Conservation (phyloP, 2,329 filamentous ascomycete genomes). For the Phoma sp. region DNA sequence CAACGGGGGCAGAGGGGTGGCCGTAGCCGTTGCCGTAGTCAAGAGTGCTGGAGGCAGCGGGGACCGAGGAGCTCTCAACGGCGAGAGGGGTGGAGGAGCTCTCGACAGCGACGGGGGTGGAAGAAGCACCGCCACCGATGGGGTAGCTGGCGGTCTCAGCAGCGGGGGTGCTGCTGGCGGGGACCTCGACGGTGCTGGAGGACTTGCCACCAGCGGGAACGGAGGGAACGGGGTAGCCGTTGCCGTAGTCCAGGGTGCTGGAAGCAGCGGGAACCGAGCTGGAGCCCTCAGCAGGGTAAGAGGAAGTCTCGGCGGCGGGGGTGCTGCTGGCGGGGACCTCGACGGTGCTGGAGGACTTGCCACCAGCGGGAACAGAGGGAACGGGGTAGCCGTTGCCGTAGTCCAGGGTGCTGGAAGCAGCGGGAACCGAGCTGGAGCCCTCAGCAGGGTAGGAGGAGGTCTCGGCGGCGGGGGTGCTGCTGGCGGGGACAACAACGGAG, state of each 20-base stretch:
- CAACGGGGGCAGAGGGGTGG: slow-evolving; percentile 8
- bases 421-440: slow-evolving; percentile 4
- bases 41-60: slow-evolving; percentile 10
- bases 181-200: not conserved
- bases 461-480: not conserved
- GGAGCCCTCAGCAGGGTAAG: not conserved
- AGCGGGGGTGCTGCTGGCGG: slow-evolving; percentile 2
- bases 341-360: not conserved
- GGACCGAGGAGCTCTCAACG: slow-evolving; percentile 16
- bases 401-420: not conserved
- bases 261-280: not conserved
- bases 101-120: slow-evolving; percentile 6
- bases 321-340: not conserved
- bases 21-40: slow-evolving; percentile 13
- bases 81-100: slow-evolving; percentile 18
- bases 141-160: slow-evolving; percentile 8
- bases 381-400: not conserved
- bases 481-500: not conserved
- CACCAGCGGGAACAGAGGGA: slow-evolving; percentile 3
- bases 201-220: not conserved
- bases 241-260: not conserved
- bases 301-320: slow-evolving; percentile 8
- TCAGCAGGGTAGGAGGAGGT: slow-evolving; percentile 4
- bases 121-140: not conserved
- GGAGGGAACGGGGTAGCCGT: slow-evolving; percentile 2